Evolutionary conservation across 768 basidiomycete genomes (phyloP).

Genomic region (Suillus tomentosus): DNA sequence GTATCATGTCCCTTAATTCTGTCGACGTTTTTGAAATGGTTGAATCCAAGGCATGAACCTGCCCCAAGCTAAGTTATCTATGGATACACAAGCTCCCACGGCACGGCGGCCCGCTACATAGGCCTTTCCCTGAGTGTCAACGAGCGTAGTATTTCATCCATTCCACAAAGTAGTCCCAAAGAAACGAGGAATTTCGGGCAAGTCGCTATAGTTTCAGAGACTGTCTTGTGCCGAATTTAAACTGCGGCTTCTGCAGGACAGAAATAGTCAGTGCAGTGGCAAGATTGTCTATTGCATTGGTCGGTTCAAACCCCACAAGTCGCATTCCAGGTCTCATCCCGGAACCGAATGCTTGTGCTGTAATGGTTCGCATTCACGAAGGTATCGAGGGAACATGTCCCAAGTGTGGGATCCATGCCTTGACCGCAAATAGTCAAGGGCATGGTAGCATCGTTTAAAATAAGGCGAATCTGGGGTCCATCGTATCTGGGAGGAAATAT

Average conservation of each 20-base stretch:
- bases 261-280: neutral
- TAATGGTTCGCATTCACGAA: slow-evolving; percentile 35
- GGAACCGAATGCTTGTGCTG: slow-evolving; percentile 31
- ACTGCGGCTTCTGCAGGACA: neutral
- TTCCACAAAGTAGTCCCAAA: neutral
- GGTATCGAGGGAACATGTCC: slow-evolving; percentile 39
- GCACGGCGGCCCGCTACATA: too few species aligned
- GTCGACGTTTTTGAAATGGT: too few species aligned
- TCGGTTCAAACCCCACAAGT: slow-evolving; percentile 31
- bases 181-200: neutral
- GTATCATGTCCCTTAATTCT: too few species aligned
- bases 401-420: slow-evolving; percentile 32
- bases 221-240: neutral
- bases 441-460: slow-evolving; percentile 43
- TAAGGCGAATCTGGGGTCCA: slow-evolving; percentile 42
- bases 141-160: too few species aligned
- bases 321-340: slow-evolving; percentile 37
- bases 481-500: slow-evolving; percentile 25
- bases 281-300: neutral
- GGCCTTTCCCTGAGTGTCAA: too few species aligned
- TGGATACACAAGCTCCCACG: too few species aligned
- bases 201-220: neutral
- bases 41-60: too few species aligned
- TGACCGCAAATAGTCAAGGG: slow-evolving; percentile 39
- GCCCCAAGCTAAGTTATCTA: too few species aligned